Base-by-base conservation (phyloP, 2,329 filamentous ascomycete species). In the Trichoderma asperellum region DNA sequence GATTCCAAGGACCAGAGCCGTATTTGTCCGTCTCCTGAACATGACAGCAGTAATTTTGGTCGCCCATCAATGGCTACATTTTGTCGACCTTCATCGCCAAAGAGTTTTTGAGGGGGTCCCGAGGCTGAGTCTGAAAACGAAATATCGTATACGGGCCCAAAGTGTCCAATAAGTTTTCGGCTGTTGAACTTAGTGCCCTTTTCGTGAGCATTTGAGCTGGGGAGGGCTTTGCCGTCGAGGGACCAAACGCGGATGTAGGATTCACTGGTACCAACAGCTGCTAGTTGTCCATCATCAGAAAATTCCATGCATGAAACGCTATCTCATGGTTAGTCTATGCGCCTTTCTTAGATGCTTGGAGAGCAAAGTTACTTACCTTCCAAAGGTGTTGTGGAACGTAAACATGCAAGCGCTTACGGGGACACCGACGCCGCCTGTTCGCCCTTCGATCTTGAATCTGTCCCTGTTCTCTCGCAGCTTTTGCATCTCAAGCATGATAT, bases 171-270 rank as follows among this genome's bases (percentile, higher is more conserved):
- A 0, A 97, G 77, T 86, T 94, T 81, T 84, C 81, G 89, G 86
- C 81, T 91, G 82, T 80, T 89, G 74, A 83, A 87, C 79, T 87
- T 87, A 71, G 85, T 77, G 49, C 88, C 86, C 69, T 89, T 87
- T 72, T 88, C 87, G 14, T 84, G 82, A 0, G 83, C 78, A 56
- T 89, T 86, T 60, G 88, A 87, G 16, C 92, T 91, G 57, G 88
- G 88, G 14, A 99, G 87, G 4, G 92, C 87, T 71, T 91, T 92
- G 72, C 95, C 96, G 75, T 97, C 92, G 52, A 98, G 84, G 49
- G 92, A 92, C 94, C 95, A 99, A 14, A 99, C 88, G 18, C 95
- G 92, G 74, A 99, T 97, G 77, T 97, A 98, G 0, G 95, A 98
- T 77, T 98, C 94, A 67, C 91, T 90, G 59, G 94, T 97, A 34